Conservation (phyloP, 768 basidiomycete genomes). For the Rhodotorula babjevae region DNA sequence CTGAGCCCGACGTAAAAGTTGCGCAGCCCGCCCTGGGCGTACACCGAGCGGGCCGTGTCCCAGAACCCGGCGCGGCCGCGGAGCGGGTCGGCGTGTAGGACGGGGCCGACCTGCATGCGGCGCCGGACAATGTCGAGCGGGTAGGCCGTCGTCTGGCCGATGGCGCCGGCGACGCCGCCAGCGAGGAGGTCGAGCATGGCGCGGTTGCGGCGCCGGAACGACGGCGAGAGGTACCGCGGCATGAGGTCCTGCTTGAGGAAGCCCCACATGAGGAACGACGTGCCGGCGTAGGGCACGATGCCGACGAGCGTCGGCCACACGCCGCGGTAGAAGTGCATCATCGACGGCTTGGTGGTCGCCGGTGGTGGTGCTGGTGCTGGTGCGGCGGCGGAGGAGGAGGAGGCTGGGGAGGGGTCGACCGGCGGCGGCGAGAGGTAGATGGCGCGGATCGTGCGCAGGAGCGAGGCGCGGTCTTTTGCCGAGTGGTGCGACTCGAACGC, state of each 20-base stretch:
- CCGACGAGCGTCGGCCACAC: conserved; percentile 86
- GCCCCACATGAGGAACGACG: conserved; percentile 89
- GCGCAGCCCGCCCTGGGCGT: conserved; percentile 64
- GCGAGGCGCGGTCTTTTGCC: conserved; percentile 54
- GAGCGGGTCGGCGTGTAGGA: conserved; percentile 65
- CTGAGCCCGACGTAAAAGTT: conserved; percentile 88
- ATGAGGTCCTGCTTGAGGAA: conserved; percentile 55
- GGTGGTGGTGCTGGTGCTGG: conserved; percentile 33
- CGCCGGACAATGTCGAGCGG: conserved; percentile 89
- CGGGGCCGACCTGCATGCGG: conserved; percentile 90
- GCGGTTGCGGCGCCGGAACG: conserved; percentile 15
- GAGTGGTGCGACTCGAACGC: conserved; percentile 68
- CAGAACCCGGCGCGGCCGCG: conserved; percentile 60
- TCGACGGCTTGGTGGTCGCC: conserved; percentile 59
- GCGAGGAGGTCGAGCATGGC: conserved; percentile 67
- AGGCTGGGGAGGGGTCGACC: conserved; percentile 14
- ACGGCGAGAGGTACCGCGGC: conserved; percentile 51
- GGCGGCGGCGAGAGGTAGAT: conserved; percentile 64
- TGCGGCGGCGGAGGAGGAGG: conserved; percentile 39
- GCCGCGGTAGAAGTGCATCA: conserved; percentile 94
- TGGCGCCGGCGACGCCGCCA: conserved; percentile 77
- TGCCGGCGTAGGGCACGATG: conserved; percentile 93
- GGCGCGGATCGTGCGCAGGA: conserved; percentile 51
- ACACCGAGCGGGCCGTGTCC: conserved; percentile 69
- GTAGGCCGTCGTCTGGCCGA: conserved; percentile 85